phyloP scores from a whole-genome alignment of 2,329 filamentous ascomycete species.

The Dryadomyces quercivorus region DNA sequence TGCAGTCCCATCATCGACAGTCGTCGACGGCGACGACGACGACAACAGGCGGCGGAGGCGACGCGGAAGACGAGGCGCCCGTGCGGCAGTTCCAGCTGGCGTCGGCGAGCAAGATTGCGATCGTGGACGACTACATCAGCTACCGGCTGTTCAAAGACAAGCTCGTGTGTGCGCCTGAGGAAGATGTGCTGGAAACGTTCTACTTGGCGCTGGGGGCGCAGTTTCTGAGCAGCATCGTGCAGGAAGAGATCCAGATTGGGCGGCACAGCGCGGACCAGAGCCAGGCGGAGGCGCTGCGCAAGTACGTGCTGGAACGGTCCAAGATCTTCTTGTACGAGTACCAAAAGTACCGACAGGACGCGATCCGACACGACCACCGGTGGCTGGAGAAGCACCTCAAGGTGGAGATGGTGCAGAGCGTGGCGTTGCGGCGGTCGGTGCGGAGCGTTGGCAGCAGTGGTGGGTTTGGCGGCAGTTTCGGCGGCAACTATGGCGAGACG shows the following conservation, averaged over 20 bases:
- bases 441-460: slow-evolving; percentile 33
- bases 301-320: slow-evolving; percentile 74
- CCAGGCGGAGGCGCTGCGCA: slow-evolving; percentile 53
- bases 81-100: slow-evolving; percentile 72
- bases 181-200: slow-evolving; percentile 74
- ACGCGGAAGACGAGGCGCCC: slow-evolving; percentile 49
- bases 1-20: too few species aligned
- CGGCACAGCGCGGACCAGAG: slow-evolving; percentile 49
- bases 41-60: slow-evolving; percentile 23
- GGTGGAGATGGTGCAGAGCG: slow-evolving; percentile 65
- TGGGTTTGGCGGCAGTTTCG: neutral
- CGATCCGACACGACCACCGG: slow-evolving; percentile 73
- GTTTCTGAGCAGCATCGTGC: slow-evolving; percentile 63
- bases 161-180: slow-evolving; percentile 78
- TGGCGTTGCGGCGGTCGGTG: slow-evolving; percentile 67
- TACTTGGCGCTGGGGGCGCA: slow-evolving; percentile 72
- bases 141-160: slow-evolving; percentile 80
- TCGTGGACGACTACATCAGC: slow-evolving; percentile 79
- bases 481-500: slow-evolving; percentile 33
- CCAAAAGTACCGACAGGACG: slow-evolving; percentile 55
- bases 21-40: slow-evolving; percentile 14
- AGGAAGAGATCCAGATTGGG: slow-evolving; percentile 66
- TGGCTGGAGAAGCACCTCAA: slow-evolving; percentile 82
- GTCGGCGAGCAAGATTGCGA: slow-evolving; percentile 57
- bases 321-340: slow-evolving; percentile 81